Base-by-base conservation (phyloP, 202 grass and related monocot genomes). In the Setaria viridis region DNA sequence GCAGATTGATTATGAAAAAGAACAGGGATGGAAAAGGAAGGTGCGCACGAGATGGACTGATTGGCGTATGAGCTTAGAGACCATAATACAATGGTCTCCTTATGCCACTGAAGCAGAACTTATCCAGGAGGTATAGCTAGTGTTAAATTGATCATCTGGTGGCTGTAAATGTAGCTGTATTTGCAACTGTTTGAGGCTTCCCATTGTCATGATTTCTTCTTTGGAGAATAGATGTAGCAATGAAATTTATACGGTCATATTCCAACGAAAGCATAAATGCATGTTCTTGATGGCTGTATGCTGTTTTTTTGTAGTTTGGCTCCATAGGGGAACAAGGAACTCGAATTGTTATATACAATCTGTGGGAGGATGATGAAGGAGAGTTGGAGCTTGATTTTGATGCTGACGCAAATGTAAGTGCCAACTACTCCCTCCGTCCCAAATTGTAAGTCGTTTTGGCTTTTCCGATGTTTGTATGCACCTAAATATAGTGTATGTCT, bases 311-410 rank as follows among this genome's bases (percentile, higher is more conserved):
- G 76, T 85, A 94, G 92, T 91, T 91, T 78, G 86, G 73, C 67
- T 89, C 65, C 58, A 82, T 91, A 77, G 86, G 89, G 42, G 89
- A 94, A 59, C 92, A 94, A 49, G 92, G 92, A 58, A 94, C 89
- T 87, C 87, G 87, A 85, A 89, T 94, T 58, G 51, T 94, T 65
- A 94, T 94, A 87, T 94, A 91, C 81, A 94, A 94, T 88, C 77
- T 94, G 37, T 94, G 92, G 92, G 89, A 91, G 77, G 84, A 94
- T 82, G 92, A 94, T 43, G 81, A 88, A 82, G 92, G 89, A 78
- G 43, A 87, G 71, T 62, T 94, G 37, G 92, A 94, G 75, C 89
- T 94, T 80, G 92, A 94, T 86, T 94, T 94, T 83, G 89, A 91
- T 79, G 50, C 78, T 34, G 89, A 94, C 20, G 25, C 51, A 82